phyloP scores from a whole-genome alignment of 2,329 filamentous ascomycete genomes.

The Exserohilum turcica region DNA sequence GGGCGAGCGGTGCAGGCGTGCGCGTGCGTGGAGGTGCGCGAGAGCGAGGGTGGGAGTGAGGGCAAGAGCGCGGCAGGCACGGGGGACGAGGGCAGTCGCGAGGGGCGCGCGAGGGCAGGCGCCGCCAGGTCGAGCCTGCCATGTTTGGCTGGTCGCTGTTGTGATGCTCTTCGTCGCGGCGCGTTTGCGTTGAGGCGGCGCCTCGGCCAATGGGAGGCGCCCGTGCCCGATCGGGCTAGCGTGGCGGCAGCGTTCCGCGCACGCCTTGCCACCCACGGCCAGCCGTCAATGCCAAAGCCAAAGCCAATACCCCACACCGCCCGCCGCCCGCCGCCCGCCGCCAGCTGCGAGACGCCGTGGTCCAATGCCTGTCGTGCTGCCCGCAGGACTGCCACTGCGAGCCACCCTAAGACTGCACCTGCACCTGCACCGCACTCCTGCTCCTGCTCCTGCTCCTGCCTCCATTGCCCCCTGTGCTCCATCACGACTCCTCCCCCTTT shows the following conservation, averaged over 20 bases:
- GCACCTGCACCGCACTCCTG: conserved; percentile 3
- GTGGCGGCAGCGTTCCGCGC: conserved; percentile 12
- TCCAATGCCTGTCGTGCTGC: conserved; percentile 29
- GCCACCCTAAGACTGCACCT: too few relatives aligned
- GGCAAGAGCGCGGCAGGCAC: background rate
- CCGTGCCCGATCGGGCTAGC: background rate
- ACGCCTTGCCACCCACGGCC: conserved; percentile 1
- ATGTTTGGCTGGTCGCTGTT: conserved; percentile 38
- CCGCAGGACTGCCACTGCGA: conserved; percentile 2
- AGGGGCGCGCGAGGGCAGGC: conserved; percentile 19
- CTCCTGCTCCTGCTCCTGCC: too few relatives aligned
- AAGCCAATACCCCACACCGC: conserved; percentile 20
- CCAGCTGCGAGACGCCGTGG: conserved; percentile 14
- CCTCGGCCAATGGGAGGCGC: conserved; percentile 26
- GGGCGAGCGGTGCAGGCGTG: too few relatives aligned
- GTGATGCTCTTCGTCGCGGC: conserved; percentile 27
- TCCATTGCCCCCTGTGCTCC: conserved; percentile 11
- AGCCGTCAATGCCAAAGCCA: too few relatives aligned
- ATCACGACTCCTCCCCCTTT: conserved; percentile 17
- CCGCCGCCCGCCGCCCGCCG: conserved; percentile 7
- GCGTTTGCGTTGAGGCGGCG: conserved; percentile 17
- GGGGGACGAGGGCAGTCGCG: conserved; percentile 12
- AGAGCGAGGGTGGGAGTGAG: background rate
- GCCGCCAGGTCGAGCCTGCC: conserved; percentile 22
- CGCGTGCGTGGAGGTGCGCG: too few relatives aligned